phyloP scores from a whole-genome alignment of 495 filamentous ascomycete genomes.

The Recurvomyces mirabilis region DNA sequence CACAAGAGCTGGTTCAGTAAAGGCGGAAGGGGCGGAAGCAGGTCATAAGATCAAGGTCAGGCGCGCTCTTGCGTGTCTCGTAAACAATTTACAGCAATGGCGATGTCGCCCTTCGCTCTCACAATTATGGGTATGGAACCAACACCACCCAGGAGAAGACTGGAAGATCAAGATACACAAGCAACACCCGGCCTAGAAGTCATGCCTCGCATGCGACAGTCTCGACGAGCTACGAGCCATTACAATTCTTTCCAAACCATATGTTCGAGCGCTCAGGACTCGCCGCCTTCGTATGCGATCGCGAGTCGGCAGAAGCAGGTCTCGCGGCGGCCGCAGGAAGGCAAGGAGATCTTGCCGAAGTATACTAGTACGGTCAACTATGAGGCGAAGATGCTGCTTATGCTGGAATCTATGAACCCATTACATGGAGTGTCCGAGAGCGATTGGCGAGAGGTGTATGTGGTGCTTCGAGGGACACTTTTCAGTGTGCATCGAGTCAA shows the following conservation, averaged over 20 bases:
- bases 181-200: not conserved
- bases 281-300: conserved; percentile 12
- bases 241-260: conserved; percentile 19
- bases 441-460: conserved; percentile 34
- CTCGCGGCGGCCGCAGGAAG: not conserved
- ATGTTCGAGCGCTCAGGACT: conserved; percentile 13
- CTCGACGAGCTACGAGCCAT: conserved; percentile 16
- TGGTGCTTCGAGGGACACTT: conserved; percentile 48
- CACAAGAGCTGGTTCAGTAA: too few relatives aligned
- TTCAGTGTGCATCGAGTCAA: conserved; percentile 44
- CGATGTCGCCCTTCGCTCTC: too few relatives aligned
- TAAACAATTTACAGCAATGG: too few relatives aligned
- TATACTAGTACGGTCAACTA: conserved; percentile 11
- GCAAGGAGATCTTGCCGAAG: conserved; percentile 4
- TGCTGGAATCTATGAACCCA: conserved; percentile 17
- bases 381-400: conserved; percentile 10
- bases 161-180: not conserved
- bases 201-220: not conserved
- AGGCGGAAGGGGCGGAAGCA: too few relatives aligned
- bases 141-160: not conserved
- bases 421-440: conserved; percentile 8
- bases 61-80: too few relatives aligned
- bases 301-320: conserved; percentile 5
- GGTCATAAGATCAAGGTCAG: too few relatives aligned
- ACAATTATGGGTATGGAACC: not conserved